Percentiles rank a stretch among this genome's conserved stretches.
Evolutionary conservation across 2,329 filamentous ascomycete genomes (phyloP).

Genomic region (Periconia macrospinosa): DNA sequence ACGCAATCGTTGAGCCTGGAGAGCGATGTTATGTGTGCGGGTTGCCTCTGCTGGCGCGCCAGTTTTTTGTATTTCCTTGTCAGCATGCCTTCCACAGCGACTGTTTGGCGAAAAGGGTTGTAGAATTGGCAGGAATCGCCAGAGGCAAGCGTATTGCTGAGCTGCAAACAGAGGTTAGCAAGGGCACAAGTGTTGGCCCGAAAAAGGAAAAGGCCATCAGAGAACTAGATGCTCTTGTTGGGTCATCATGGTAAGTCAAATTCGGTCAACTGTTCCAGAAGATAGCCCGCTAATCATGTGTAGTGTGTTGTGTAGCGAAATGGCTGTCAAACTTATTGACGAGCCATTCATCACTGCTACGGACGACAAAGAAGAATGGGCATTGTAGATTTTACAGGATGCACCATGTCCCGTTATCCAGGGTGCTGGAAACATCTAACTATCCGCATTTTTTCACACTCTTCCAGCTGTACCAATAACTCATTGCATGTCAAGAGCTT

Average conservation of each 20-base stretch:
- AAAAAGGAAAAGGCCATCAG: constrained; percentile 80
- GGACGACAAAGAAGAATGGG: constrained; percentile 83
- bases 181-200: constrained; percentile 68
- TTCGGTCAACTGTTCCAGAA: neutral
- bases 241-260: constrained; percentile 74
- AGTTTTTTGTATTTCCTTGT: constrained; percentile 98
- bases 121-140: constrained; percentile 76
- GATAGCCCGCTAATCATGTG: constrained; percentile 17
- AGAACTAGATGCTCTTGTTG: constrained; percentile 90
- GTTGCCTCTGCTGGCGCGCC: constrained; percentile 80
- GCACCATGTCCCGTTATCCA: too few species aligned
- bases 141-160: constrained; percentile 81
- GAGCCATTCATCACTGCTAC: constrained; percentile 80
- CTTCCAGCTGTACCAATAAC: too few species aligned
- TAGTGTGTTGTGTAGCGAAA: constrained; percentile 90
- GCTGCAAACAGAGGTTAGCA: constrained; percentile 80
- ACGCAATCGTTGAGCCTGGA: constrained; percentile 94
- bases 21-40: constrained; percentile 91
- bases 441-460: too few species aligned
- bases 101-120: constrained; percentile 82
- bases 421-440: too few species aligned
- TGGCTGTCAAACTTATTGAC: constrained; percentile 91
- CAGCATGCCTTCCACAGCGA: constrained; percentile 98
- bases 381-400: constrained; percentile 40
- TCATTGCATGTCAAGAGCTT: too few species aligned